Conservation (phyloP, 352 stramenopile genomes). For the Globisporangium sylvaticum region DNA sequence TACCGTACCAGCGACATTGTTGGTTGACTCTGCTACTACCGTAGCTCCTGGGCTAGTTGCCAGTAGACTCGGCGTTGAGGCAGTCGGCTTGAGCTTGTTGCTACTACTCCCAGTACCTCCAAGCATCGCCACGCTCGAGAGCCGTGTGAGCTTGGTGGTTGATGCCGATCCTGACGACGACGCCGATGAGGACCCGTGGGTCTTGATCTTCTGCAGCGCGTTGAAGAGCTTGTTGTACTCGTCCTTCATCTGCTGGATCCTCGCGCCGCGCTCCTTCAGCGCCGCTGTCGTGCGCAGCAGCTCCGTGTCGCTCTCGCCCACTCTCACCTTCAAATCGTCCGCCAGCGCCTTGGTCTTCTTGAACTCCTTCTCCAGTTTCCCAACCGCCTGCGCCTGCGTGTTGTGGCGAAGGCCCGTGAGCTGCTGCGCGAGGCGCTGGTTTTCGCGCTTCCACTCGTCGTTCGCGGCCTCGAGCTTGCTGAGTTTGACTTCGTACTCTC, state of each 20-base stretch:
- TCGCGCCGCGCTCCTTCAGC: conserved; percentile 48
- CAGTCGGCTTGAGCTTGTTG: conserved; percentile 5
- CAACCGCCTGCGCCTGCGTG: conserved; percentile 43
- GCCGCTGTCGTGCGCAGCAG: conserved; percentile 42
- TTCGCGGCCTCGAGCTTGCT: conserved; percentile 36
- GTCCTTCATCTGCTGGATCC: conserved; percentile 57
- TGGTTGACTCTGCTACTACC: neutral
- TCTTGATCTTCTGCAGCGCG: conserved; percentile 65
- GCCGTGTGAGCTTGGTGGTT: neutral
- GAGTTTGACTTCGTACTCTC: conserved; percentile 50
- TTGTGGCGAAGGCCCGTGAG: conserved; percentile 43
- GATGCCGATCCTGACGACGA: neutral
- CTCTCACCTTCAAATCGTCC: conserved; percentile 22
- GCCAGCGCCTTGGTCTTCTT: conserved; percentile 26
- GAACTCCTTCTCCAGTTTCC: conserved; percentile 49
- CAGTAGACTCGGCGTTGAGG: conserved; percentile 4
- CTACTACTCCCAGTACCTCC: neutral
- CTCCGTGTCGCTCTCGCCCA: conserved; percentile 43
- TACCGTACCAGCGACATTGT: neutral
- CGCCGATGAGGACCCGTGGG: neutral
- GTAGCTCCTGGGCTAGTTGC: neutral
- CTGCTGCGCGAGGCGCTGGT: conserved; percentile 53
- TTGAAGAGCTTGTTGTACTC: conserved; percentile 75
- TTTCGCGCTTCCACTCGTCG: conserved; percentile 36
- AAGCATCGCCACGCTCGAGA: conserved; percentile 1